Base-by-base conservation (phyloP, 176 grass and related monocot species). In the Ensete glaucum region DNA sequence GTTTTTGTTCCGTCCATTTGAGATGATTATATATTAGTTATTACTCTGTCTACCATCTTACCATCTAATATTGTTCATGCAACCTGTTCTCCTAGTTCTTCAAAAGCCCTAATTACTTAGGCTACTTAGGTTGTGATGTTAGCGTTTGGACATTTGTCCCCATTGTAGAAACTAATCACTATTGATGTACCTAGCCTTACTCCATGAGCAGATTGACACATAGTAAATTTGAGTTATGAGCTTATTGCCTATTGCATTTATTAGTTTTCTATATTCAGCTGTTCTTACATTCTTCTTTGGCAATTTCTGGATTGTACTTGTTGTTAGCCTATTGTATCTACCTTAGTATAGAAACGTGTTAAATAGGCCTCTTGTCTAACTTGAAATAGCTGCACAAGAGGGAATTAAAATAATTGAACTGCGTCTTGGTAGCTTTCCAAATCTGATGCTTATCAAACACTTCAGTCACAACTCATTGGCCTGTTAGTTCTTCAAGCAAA, bases 301-400 rank as follows among this genome's bases (percentile, higher is more conserved):
- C 4, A 74, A 27, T 13, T 54, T 25, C 52, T 8, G 9, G 34
- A 17, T 48, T 69, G 24, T 20, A 34, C 55, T 69, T 14, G 48
- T 26, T 54, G 25, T 29, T 54, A 27, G 17, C 8, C 34, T 54
- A 29, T 53, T 20, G 13, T 85, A 12, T 67, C 67, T 16, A 27
- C 73, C 58, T 79, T 78, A 4, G 34, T 89, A 67, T 80, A 99
- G 90, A 89, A 84, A 71, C 90, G 90, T 67, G 94, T 14, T 52
- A n/a, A 99, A 99, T 81, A 89, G 84, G 72, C 86, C 95, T 67
- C 86, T 99, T 63, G 73, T 91, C 72, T 90, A 99, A 69, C 82
- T 99, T 77, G 90, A 99, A 80, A 74, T 12, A 76, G 90, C 95
- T 67, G 90, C 90, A 74, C 86, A 94, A 24, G 95, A 99, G 83